Base-by-base conservation (phyloP, 2,329 filamentous ascomycete genomes). In the Cordyceps farinosa region DNA sequence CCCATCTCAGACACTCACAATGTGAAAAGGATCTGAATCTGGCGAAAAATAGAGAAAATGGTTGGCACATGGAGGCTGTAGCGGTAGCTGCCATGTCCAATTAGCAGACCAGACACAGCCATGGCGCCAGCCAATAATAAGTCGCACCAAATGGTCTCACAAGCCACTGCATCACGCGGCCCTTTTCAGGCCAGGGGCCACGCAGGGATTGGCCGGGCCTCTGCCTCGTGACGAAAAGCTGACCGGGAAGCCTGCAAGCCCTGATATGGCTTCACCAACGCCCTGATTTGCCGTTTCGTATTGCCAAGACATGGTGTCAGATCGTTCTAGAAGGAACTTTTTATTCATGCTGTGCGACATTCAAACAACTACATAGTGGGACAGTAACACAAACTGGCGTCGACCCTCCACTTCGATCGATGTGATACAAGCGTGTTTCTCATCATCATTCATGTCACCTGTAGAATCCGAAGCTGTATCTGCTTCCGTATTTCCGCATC, bases 121-220 rank as follows among this genome's bases (percentile, higher is more conserved):
- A 34, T 34, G 32, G 32, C 32, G 32, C 32, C 32, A 34, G 32
- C 32, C 32, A 22, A 36, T 8, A 36, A 40, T 27, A 1, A 32
- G n/a, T 9, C 9, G 38, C 15, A 42, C 53, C 38, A 40, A 56
- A 36, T 48, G 30, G 55, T 59, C 45, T 50, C 36, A 32, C 45
- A 40, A 52, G 42, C 57, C 36, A 34, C 22, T 29, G 45, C 36
- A 32, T 51, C 57, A 60, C 57, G 57, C 47, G 47, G 38, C 38
- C 36, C 36, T 52, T 32, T 36, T 36, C 15, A 17, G 7, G 47
- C 57, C 45, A 34, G 29, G 27, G 29, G 38, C 5, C 27, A 34
- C 36, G 4, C 34, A 50, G 22, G 56, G 3, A 42, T 42, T 30
- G 45, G 50, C 27, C 34, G 45, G 36, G 56, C 45, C 15, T 30